A percentile compares a stretch with the other conserved stretches of the same genome.
These are phyloP conservation scores for Alternaria rosae DNA, from an alignment of 2,329 filamentous ascomycete genomes.

Conservation along the genomic window DNA sequence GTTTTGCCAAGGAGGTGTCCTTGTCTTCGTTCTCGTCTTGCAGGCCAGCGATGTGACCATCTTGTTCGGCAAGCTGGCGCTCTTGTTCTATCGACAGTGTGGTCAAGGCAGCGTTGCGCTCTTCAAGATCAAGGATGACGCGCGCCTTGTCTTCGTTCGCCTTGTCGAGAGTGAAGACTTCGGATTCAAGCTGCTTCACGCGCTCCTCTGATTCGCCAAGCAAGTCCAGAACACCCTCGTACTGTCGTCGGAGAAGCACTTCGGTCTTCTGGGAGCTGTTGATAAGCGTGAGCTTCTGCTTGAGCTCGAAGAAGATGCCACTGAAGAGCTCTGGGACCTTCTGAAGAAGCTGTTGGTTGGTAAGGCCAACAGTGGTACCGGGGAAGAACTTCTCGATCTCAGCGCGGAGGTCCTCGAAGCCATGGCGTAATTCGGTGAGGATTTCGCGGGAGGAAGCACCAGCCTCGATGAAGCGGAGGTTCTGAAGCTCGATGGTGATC, in stretches of 20 bases:
- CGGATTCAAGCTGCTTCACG: slow-evolving; percentile 46
- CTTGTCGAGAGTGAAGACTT: slow-evolving; percentile 48
- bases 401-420: slow-evolving; percentile 52
- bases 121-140: slow-evolving; percentile 49
- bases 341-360: slow-evolving; percentile 50
- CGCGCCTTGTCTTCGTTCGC: slow-evolving; percentile 49
- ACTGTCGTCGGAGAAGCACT: slow-evolving; percentile 48
- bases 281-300: slow-evolving; percentile 38
- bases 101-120: slow-evolving; percentile 34
- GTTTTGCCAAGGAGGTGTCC: slow-evolving; percentile 45
- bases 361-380: slow-evolving; percentile 45
- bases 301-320: slow-evolving; percentile 46
- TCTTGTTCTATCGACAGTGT: slow-evolving; percentile 45
- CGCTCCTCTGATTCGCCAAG: slow-evolving; percentile 44
- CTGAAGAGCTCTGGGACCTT: slow-evolving; percentile 49
- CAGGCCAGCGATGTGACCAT: slow-evolving; percentile 38
- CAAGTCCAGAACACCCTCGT: slow-evolving; percentile 37
- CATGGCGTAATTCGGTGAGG: slow-evolving; percentile 51
- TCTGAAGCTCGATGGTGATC: slow-evolving; percentile 54
- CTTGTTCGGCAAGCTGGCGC: slow-evolving; percentile 40
- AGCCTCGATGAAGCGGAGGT: slow-evolving; percentile 50
- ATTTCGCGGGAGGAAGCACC: slow-evolving; percentile 46
- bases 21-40: slow-evolving; percentile 43
- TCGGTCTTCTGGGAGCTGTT: slow-evolving; percentile 47
- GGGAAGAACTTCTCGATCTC: slow-evolving; percentile 53